Evolutionary conservation across 1,284 basidiomycete species (phyloP), one percentile per base, ranked within the genome.

Genomic region (Meripilus lineatus): DNA sequence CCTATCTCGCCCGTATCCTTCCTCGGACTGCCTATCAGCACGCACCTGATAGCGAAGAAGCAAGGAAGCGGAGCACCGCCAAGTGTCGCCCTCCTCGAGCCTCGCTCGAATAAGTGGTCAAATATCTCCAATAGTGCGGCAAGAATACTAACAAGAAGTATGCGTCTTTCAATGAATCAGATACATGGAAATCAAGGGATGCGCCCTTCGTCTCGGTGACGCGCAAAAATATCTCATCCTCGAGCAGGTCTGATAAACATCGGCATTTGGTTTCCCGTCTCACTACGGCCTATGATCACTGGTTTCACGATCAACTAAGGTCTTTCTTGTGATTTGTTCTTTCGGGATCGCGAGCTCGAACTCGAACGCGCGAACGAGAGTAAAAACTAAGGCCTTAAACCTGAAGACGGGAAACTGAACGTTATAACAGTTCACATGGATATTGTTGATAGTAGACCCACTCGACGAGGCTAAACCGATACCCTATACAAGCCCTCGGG

Each of bases 401-500:
- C 15, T 35, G 28, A n/a, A 30, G n/a, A n/a, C n/a, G n/a, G n/a
- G n/a, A n/a, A n/a, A n/a, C 8, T 36, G 26, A 10, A 10, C 28
- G n/a, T 30, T n/a, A 10, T 35, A 15, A 6, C 7, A 35, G 8
- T 14, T 18, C 8, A 35, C 15, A 30, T 25, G 15, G n/a, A 14
- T 26, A 30, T 8, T n/a, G n/a, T n/a, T n/a, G 37, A 28, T 33
- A 21, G 24, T 18, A 21, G 15, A 44, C 47, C 26, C 40, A 46
- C 41, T 45, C 49, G n/a, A 45, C 17, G 11, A 50, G 17, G 32
- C 41, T 33, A 37, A 46, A 48, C 10, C 44, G 39, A 24, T 47
- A 85, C 0, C 82, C 83, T 32, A 81, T 80, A 47, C 78, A 81
- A 1, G 75, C 70, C 15, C 70, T 67, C 3, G 75, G 69, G 2